phyloP scores from a whole-genome alignment of 352 stramenopile species.

The Globisporangium heterothallicum region DNA sequence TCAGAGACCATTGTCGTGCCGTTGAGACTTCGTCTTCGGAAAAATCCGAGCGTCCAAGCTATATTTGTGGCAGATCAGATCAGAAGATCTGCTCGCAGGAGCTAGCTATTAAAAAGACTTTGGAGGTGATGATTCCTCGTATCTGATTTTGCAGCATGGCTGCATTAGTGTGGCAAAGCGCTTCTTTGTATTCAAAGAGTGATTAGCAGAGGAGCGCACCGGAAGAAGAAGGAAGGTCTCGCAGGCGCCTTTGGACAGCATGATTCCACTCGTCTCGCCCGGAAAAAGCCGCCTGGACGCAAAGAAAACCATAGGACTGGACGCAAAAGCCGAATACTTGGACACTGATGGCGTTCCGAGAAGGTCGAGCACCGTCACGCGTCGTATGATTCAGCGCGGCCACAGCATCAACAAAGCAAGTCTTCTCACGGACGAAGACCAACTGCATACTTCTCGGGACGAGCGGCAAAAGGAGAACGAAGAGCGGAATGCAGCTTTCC shows the following conservation, averaged over 20 bases:
- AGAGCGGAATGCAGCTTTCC: background rate
- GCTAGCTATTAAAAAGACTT: background rate
- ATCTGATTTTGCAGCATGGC: no score
- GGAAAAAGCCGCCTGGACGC: background rate
- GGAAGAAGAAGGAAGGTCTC: no score
- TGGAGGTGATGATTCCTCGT: no score
- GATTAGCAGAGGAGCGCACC: background rate
- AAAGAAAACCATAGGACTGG: slow-evolving; percentile 3
- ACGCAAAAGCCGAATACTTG: slow-evolving; percentile 24
- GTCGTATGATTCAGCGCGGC: slow-evolving; percentile 29
- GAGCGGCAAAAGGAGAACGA: slow-evolving; percentile 9
- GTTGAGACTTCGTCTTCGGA: no score
- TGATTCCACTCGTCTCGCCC: background rate
- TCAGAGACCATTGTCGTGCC: no score
- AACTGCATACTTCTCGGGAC: slow-evolving; percentile 18
- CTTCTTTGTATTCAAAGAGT: background rate
- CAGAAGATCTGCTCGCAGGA: background rate
- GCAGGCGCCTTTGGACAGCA: no score
- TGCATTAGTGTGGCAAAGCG: background rate
- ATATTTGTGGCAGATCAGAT: background rate
- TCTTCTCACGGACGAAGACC: slow-evolving; percentile 18
- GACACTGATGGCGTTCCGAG: slow-evolving; percentile 24
- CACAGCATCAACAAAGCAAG: slow-evolving; percentile 29
- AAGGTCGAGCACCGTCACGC: slow-evolving; percentile 23
- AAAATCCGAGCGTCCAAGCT: background rate